Evolutionary conservation across 805 yeast genomes (phyloP).

Genomic region (Metschnikowia aberdeeniae): DNA sequence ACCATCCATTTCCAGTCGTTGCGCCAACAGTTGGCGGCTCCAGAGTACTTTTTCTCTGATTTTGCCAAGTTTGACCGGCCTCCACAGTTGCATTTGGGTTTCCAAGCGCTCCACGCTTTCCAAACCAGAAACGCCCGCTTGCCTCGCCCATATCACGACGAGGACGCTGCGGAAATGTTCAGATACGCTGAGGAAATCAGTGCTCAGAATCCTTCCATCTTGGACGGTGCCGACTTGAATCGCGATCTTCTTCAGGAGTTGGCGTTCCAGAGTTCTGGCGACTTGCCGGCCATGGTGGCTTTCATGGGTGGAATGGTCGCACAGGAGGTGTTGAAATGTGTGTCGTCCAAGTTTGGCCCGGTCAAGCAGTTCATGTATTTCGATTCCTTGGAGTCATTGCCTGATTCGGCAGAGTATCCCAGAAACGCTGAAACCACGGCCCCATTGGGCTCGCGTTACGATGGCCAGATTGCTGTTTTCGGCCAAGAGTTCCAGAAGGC

Average conservation of each 20-base stretch:
- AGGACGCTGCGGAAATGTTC: conserved; percentile 67
- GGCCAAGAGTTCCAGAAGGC: conserved; percentile 73
- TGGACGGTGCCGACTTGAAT: conserved; percentile 56
- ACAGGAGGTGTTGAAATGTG: conserved; percentile 93
- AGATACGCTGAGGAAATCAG: conserved; percentile 58
- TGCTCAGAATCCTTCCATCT: conserved; percentile 49
- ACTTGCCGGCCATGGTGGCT: conserved; percentile 84
- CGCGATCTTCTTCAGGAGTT: conserved; percentile 65
- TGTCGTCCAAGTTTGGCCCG: conserved; percentile 94
- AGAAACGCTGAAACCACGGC: conserved; percentile 69
- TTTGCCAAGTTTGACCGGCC: conserved; percentile 94
- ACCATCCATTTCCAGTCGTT: conserved; percentile 61
- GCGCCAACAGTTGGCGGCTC: conserved; percentile 59
- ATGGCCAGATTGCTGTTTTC: conserved; percentile 91
- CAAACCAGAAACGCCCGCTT: conserved; percentile 57
- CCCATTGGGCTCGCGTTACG: conserved; percentile 81
- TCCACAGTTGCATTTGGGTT: conserved; percentile 83
- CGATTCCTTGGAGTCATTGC: conserved; percentile 90
- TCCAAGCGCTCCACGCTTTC: conserved; percentile 83
- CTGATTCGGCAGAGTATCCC: conserved; percentile 51
- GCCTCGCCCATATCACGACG: conserved; percentile 73
- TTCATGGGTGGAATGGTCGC: conserved; percentile 93
- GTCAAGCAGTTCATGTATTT: conserved; percentile 87
- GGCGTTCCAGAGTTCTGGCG: conserved; percentile 86
- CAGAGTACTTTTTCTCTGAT: conserved; percentile 80